Evolutionary conservation across 2,329 filamentous ascomycete genomes (phyloP).

Genomic region (Lecanoromycetidae sp.): DNA sequence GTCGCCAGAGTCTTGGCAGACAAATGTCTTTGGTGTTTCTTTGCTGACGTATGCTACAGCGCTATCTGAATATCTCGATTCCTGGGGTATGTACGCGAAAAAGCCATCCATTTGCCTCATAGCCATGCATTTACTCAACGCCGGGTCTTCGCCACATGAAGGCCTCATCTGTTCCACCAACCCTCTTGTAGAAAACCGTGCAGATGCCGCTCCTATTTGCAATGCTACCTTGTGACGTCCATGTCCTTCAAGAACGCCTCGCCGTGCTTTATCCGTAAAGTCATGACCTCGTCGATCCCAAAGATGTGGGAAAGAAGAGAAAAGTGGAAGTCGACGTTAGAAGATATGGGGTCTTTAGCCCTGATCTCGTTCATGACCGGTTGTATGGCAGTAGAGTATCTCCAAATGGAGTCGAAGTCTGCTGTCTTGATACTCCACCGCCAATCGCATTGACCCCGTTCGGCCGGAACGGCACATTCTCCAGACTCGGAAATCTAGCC

Average conservation of each 20-base stretch:
- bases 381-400: too few relatives aligned
- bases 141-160: too few relatives aligned
- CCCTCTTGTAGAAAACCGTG: neutral
- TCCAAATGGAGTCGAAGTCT: conserved; percentile 5
- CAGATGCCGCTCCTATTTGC: neutral
- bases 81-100: conserved; percentile 3
- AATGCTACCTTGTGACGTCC: neutral
- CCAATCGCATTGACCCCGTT: conserved; percentile 4
- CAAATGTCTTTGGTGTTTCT: neutral
- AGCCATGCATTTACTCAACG: neutral
- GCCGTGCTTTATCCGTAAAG: neutral
- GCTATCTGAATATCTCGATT: neutral
- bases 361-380: too few relatives aligned
- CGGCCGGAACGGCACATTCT: conserved; percentile 24
- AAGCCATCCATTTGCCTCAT: neutral
- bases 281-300: neutral
- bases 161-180: too few relatives aligned
- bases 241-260: neutral
- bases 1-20: too few relatives aligned
- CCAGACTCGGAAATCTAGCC: conserved; percentile 19
- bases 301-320: too few relatives aligned
- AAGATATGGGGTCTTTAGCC: too few relatives aligned
- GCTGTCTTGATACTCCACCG: neutral
- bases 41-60: neutral
- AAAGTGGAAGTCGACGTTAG: too few relatives aligned